phyloP scores from a whole-genome alignment of 495 filamentous ascomycete species.

The Collariella sp. region DNA sequence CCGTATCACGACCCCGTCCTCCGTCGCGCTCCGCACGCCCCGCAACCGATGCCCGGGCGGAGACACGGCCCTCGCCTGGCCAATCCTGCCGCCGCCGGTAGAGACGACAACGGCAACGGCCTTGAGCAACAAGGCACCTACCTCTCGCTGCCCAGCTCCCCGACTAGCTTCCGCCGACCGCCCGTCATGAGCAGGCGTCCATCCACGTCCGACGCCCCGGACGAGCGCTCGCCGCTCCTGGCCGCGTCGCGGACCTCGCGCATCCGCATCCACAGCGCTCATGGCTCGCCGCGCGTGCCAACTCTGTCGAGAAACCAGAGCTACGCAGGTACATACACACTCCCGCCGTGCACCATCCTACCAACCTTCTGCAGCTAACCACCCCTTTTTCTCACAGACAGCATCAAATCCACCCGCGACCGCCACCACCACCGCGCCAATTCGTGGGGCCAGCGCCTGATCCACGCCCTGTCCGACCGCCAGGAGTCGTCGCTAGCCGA shows the following conservation, averaged over 20 bases:
- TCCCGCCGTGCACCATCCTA: not conserved
- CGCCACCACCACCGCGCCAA: constrained; percentile 61
- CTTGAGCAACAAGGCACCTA: constrained; percentile 12
- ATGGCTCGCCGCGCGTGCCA: constrained; percentile 31
- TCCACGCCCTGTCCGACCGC: constrained; percentile 39
- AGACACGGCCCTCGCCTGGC: constrained; percentile 19
- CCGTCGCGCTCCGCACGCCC: not conserved
- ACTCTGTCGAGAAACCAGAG: constrained; percentile 42
- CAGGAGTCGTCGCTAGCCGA: constrained; percentile 43
- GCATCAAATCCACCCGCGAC: constrained; percentile 47
- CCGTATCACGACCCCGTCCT: not conserved
- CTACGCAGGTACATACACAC: constrained; percentile 31
- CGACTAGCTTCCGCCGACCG: constrained; percentile 21
- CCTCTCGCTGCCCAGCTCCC: constrained; percentile 27
- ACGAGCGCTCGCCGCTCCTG: constrained; percentile 42
- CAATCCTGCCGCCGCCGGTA: constrained; percentile 6
- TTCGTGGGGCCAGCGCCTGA: constrained; percentile 51
- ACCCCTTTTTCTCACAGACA: constrained; percentile 17
- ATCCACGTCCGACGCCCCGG: constrained; percentile 30
- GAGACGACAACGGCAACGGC: constrained; percentile 3
- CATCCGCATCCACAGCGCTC: constrained; percentile 35
- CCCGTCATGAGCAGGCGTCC: constrained; percentile 20
- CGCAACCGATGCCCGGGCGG: constrained; percentile 16
- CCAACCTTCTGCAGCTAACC: not conserved
- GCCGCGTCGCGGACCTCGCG: constrained; percentile 30